phyloP scores from a whole-genome alignment of 2,329 filamentous ascomycete species.

The Aotearoamyces nothofagi region DNA sequence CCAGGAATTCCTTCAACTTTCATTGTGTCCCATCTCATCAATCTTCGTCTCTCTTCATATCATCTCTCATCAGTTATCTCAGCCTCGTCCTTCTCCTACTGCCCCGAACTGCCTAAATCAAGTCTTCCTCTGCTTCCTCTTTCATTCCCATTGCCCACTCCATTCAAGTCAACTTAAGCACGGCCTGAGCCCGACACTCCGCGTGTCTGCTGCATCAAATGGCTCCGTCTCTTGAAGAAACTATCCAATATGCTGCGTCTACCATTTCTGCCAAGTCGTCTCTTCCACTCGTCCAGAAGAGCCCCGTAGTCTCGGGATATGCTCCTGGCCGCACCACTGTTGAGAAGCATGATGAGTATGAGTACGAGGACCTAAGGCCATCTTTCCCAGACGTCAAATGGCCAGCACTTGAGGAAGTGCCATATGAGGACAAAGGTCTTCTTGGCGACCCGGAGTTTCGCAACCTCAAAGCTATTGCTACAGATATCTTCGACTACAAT shows the following conservation, averaged over 20 bases:
- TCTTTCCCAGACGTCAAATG: constrained; percentile 36
- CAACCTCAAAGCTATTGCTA: constrained; percentile 33
- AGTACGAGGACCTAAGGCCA: constrained; percentile 34
- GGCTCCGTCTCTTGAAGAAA: constrained; percentile 2
- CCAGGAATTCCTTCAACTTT: too few relatives aligned
- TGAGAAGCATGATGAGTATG: constrained; percentile 30
- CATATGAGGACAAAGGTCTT: constrained; percentile 36
- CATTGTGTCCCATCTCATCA: too few relatives aligned
- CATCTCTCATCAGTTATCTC: too few relatives aligned
- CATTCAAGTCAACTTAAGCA: too few relatives aligned
- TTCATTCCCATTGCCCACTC: too few relatives aligned
- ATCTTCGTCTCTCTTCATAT: too few relatives aligned
- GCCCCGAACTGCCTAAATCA: too few relatives aligned
- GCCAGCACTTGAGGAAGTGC: constrained; percentile 29
- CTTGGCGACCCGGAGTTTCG: constrained; percentile 37
- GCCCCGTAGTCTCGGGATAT: constrained; percentile 6
- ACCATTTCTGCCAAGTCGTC: not conserved
- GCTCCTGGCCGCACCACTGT: constrained; percentile 29
- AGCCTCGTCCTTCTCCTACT: too few relatives aligned
- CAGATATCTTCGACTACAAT: constrained; percentile 37
- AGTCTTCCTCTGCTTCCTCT: too few relatives aligned
- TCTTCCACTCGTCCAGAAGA: not conserved
- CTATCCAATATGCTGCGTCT: not conserved
- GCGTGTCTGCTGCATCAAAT: too few relatives aligned
- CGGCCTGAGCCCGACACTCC: too few relatives aligned